phyloP scores from a whole-genome alignment of 2,329 filamentous ascomycete genomes.

The Gnomoniopsis sp. region DNA sequence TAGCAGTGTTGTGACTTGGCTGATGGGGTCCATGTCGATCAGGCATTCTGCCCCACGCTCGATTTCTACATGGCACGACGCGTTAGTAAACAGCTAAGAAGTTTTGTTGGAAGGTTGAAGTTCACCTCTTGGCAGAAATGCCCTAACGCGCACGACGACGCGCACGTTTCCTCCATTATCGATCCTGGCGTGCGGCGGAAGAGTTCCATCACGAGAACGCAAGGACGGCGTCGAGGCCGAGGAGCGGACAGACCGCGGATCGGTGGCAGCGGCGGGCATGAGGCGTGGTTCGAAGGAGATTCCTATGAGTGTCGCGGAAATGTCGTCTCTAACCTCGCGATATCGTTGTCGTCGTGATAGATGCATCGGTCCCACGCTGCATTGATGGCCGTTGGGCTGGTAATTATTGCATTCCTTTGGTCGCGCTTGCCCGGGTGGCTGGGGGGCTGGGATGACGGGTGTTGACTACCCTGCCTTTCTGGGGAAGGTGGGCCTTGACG shows the following conservation, averaged over 20 bases:
- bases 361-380: slow-evolving; percentile 22
- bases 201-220: slow-evolving; percentile 67
- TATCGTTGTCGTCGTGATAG: slow-evolving; percentile 24
- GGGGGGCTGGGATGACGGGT: neutral
- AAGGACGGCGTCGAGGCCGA: slow-evolving; percentile 77
- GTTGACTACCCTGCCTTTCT: neutral
- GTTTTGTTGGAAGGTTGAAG: neutral
- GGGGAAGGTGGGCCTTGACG: neutral
- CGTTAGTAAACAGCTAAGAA: neutral
- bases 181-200: slow-evolving; percentile 54
- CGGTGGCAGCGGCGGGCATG: slow-evolving; percentile 40
- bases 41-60: slow-evolving; percentile 79
- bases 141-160: slow-evolving; percentile 77
- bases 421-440: neutral
- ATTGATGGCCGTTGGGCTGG: neutral
- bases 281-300: slow-evolving; percentile 40
- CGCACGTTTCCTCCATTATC: slow-evolving; percentile 72
- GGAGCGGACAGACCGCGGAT: slow-evolving; percentile 48
- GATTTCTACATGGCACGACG: slow-evolving; percentile 58
- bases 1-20: slow-evolving; percentile 78
- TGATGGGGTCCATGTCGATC: slow-evolving; percentile 84
- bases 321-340: slow-evolving; percentile 24
- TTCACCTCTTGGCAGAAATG: slow-evolving; percentile 72
- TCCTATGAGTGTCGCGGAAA: slow-evolving; percentile 31
- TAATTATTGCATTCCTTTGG: neutral